Conservation (phyloP, 176 grass and related monocot genomes). For the Oryza rufipogon region DNA sequence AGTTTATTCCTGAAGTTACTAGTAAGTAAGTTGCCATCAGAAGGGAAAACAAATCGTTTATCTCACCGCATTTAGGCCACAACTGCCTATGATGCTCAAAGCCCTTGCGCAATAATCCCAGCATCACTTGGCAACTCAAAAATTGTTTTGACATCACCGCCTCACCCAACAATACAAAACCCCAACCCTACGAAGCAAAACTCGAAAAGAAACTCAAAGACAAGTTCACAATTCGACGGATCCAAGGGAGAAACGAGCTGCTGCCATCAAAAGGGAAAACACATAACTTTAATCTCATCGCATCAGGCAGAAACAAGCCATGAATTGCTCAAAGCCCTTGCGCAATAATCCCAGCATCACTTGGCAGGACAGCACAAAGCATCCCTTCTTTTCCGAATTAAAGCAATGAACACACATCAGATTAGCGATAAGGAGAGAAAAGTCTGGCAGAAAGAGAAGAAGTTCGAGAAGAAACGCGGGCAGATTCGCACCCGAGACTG, state of each 20-base stretch:
- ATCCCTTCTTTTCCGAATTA: neutral
- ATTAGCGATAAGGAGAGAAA: neutral
- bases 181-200: neutral
- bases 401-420: neutral
- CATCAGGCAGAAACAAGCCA: conserved; percentile 48
- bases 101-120: too few species aligned
- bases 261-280: conserved; percentile 53
- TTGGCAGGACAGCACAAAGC: conserved; percentile 35
- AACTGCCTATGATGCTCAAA: too few species aligned
- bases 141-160: too few species aligned
- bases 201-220: neutral
- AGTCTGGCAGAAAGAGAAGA: neutral
- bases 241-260: neutral
- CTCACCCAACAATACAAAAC: neutral
- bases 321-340: conserved; percentile 69
- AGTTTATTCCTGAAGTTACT: too few species aligned
- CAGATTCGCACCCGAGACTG: neutral
- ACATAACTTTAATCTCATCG: conserved; percentile 56
- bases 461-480: neutral
- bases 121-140: too few species aligned
- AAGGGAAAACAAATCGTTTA: too few species aligned
- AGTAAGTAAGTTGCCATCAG: too few species aligned
- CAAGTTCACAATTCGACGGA: neutral
- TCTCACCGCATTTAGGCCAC: too few species aligned
- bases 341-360: conserved; percentile 70